These are phyloP conservation scores for Fusarium falciforme DNA, from an alignment of 2,329 filamentous ascomycete species.

Conservation along the genomic window DNA sequence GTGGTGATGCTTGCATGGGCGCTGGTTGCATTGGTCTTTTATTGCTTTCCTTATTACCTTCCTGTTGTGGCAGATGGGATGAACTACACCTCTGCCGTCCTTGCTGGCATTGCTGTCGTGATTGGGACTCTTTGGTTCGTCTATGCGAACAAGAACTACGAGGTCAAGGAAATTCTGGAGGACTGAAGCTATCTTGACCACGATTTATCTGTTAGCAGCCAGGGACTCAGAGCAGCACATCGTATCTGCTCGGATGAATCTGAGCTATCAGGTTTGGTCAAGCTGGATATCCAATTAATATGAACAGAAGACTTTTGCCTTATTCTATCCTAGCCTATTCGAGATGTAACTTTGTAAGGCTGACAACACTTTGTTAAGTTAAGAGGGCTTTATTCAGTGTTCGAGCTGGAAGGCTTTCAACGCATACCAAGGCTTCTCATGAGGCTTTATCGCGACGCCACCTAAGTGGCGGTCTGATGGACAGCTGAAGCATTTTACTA, in stretches of 20 bases:
- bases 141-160: slow-evolving; percentile 39
- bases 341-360: no score
- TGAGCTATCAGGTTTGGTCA: background rate
- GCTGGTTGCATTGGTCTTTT: slow-evolving; percentile 39
- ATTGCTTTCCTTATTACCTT: slow-evolving; percentile 43
- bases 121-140: slow-evolving; percentile 34
- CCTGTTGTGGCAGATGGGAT: slow-evolving; percentile 34
- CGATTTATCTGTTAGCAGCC: accelerated
- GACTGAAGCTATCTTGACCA: background rate
- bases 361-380: no score
- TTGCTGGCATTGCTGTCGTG: slow-evolving; percentile 28
- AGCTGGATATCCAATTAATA: background rate
- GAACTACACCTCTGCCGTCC: slow-evolving; percentile 43
- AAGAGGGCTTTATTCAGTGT: no score
- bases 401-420: no score
- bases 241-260: background rate
- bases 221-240: background rate
- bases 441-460: no score
- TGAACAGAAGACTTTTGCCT: background rate
- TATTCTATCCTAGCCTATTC: background rate
- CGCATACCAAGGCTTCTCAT: no score
- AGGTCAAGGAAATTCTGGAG: slow-evolving; percentile 34
- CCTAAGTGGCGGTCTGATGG: no score
- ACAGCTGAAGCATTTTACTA: no score
- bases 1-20: slow-evolving; percentile 41